Base-by-base conservation (phyloP, 129 eudicot genomes). In the Centella asiatica region DNA sequence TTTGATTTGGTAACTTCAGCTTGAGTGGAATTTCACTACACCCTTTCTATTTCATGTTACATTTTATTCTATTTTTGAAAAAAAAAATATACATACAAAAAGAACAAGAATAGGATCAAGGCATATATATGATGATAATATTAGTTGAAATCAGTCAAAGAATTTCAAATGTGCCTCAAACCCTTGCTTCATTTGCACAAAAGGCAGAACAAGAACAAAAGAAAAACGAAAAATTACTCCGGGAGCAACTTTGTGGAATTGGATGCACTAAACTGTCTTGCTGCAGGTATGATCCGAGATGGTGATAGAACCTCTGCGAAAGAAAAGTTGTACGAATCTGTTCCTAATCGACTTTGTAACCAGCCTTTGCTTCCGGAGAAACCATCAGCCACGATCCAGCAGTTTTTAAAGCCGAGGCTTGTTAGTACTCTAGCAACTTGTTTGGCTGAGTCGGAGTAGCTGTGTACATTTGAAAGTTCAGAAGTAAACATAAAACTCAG, bases 351-450 rank as follows among this genome's bases (percentile, higher is more conserved):
- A 59, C 98, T 92, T 67, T 87, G 98, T 50, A 84, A 63, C 98
- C 98, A 92, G 1, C 98, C 98, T 57, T 69, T 86, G 76, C 94
- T 67, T 59, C 97, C 98, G 0, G 92, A 92, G 79, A 92, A 92
- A 44, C 99, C 99, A 72, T 84, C 99, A 0, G 76, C 74, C 76
- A 92, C 85, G 12, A 87, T 74, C 92, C 95, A 92, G 65, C 78
- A 64, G 72, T 84, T 92, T 60, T 78, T 77, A 74, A 92, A 92
- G 26, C 99, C 99, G 0, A 87, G 81, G 45, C 67, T 79, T 17
- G 99, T 87, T 66, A 92, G 75, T 22, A 72, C 68, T 73, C 66
- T 82, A 20, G 99, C 99, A 56, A 87, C 99, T 51, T 70, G 80
- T 66, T 92, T 92, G 60, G 95, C 86, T 3, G 95, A 75, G 70